Base-by-base conservation (phyloP, 257 asterid genomes). In the Lycium ferocissimum region DNA sequence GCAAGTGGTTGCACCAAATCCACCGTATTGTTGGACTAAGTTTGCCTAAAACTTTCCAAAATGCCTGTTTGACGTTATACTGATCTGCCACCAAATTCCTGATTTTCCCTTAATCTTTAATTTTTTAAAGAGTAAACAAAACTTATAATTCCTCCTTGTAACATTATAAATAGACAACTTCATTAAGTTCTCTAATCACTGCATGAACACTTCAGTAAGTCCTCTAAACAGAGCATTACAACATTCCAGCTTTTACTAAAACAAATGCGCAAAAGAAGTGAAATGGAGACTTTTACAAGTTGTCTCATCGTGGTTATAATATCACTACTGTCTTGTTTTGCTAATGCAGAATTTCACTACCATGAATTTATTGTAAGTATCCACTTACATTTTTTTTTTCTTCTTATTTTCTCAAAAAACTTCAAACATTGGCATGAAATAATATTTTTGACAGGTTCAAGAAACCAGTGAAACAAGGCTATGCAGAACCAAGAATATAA, bases 1-100 rank as follows among this genome's bases (percentile, higher is more conserved):
- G 81, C 84, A 51, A 91, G 89, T 88, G 85, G 92, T 85, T 92
- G 88, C 90, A 91, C 91, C 92, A 84, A 89, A 83, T 85, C 92
- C 92, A 81, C 63, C 80, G 10, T 71, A 3, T 80, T 69, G 91
- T 85, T 89, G 93, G 91, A 91, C 91, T 83, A 70, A 56, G 80
- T 85, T 89, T 26, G 67, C 62, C 79, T 69, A 17, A 84, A 18
- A 56, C 47, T 76, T 76, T 83, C 83, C 87, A 84, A 17, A 76
- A 13, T 67, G 82, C 18, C 26, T 84, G 47, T 88, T 86, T 83
- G 83, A 87, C 88, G 83, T 86, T 22, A 33, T 73, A 54, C 80
- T 82, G 40, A 82, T 49, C 61, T 33, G 0, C 18, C 11, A 15
- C 76, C 35, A 61, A 61, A 63, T 18, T n/a, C 40, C 1, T 15